These are phyloP conservation scores for Lactarius tabidus DNA, from an alignment of 768 basidiomycete genomes.

Conservation along the genomic window DNA sequence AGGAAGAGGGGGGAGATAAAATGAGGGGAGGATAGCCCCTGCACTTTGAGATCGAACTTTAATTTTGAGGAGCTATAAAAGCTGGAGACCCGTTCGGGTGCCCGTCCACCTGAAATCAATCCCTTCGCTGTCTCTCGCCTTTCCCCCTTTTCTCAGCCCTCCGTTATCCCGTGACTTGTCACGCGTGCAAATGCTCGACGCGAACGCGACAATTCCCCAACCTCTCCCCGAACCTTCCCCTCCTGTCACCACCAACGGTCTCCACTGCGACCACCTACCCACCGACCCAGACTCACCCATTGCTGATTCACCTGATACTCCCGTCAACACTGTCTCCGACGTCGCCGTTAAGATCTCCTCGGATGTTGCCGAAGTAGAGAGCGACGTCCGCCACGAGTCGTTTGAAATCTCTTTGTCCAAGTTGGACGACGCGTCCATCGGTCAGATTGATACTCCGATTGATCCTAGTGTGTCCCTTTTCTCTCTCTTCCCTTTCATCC, in stretches of 20 bases:
- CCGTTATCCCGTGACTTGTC: slow-evolving; percentile 58
- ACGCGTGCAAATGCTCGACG: slow-evolving; percentile 67
- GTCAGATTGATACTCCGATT: slow-evolving; percentile 40
- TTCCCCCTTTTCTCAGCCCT: slow-evolving; percentile 28
- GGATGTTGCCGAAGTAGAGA: slow-evolving; percentile 60
- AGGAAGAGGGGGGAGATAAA: slow-evolving; percentile 17
- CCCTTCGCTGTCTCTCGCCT: slow-evolving; percentile 48
- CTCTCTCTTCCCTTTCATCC: slow-evolving; percentile 20
- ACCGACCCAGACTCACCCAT: slow-evolving; percentile 27
- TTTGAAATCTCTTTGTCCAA: slow-evolving; percentile 46
- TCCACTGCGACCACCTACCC: slow-evolving; percentile 19
- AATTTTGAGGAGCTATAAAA: slow-evolving; percentile 79
- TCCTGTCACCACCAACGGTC: slow-evolving; percentile 23
- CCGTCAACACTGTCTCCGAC: slow-evolving; percentile 46
- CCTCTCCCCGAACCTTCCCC: slow-evolving; percentile 30
- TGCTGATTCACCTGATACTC: slow-evolving; percentile 56
- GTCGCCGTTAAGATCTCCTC: slow-evolving; percentile 61
- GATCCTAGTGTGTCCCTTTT: slow-evolving; percentile 46
- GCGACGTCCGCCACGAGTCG: slow-evolving; percentile 62
- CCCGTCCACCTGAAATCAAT: slow-evolving; percentile 63
- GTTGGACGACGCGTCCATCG: slow-evolving; percentile 41
- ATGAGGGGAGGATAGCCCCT: slow-evolving; percentile 54
- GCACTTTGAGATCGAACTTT: slow-evolving; percentile 82
- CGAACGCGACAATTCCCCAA: slow-evolving; percentile 33
- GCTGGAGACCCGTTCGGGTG: slow-evolving; percentile 60